Evolutionary conservation across 2,329 filamentous ascomycete genomes (phyloP).

Genomic region (Lachnellula subtilissima): DNA sequence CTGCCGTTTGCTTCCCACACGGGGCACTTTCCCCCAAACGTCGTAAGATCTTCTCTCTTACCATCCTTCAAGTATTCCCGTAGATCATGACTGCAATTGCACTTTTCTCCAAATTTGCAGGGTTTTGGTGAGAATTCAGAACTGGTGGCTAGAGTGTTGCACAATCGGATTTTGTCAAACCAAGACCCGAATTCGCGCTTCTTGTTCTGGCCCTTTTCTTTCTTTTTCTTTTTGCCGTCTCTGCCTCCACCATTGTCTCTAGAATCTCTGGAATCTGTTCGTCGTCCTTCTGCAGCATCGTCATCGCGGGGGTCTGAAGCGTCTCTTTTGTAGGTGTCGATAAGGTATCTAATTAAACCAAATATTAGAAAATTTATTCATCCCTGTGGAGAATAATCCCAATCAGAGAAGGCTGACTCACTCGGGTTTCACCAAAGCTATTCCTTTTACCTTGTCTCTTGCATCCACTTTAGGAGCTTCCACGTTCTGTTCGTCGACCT

Average conservation of each 20-base stretch:
- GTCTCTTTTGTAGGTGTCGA: constrained; percentile 18
- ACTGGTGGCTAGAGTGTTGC: constrained; percentile 64
- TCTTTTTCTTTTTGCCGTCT: constrained; percentile 52
- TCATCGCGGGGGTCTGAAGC: constrained; percentile 37
- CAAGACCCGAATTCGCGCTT: constrained; percentile 76
- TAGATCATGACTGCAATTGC: constrained; percentile 78
- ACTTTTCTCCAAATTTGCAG: constrained; percentile 75
- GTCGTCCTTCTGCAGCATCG: constrained; percentile 49
- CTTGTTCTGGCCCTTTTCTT: constrained; percentile 74
- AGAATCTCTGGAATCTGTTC: constrained; percentile 28
- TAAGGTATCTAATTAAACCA: constrained; percentile 25
- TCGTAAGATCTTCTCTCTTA: constrained; percentile 73
- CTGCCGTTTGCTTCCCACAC: constrained; percentile 71
- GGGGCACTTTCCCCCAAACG: constrained; percentile 74
- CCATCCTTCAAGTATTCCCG: constrained; percentile 79
- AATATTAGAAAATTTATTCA: neutral
- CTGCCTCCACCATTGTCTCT: constrained; percentile 34
- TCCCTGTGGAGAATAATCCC: neutral
- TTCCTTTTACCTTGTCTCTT: constrained; percentile 28
- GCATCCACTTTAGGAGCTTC: constrained; percentile 13
- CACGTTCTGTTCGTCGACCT: constrained; percentile 37
- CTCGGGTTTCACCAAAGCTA: constrained; percentile 31
- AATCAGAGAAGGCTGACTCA: constrained; percentile 14
- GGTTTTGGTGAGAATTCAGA: constrained; percentile 76
- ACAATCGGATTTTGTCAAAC: constrained; percentile 71